Base-by-base conservation (phyloP, 331 rosid species). In the Dryas integrifolia region DNA sequence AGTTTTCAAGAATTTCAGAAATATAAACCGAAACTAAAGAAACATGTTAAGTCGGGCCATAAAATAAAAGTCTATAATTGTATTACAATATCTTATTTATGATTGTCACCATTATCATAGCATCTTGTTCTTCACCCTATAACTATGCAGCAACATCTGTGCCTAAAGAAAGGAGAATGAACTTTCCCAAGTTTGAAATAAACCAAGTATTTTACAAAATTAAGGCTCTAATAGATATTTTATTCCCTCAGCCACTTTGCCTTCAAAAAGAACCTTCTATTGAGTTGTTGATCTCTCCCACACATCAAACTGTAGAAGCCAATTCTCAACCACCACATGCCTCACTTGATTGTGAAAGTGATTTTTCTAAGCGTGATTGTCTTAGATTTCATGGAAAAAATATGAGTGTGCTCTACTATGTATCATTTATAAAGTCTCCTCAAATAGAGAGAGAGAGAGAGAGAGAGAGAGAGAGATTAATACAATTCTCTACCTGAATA, bases 401-500 rank as follows among this genome's bases (percentile, higher is more conserved):
- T 21, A 21, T 21, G 24, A 30, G 35, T 30, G 35, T 30, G 35
- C 35, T 30, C 2, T 30, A 30, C 35, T 30, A 30, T 30, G 35
- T 30, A 30, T 30, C 35, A 30, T 30, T 30, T 30, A 0, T 30
- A 30, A 30, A 30, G 35, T 8, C 8, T 15, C 67, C 47, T 39
- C 35, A n/a, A n/a, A 40, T 14, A 9, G 49, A 40, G 3, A 39
- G 15, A 41, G n/a, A 15, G 24, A 51, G 57, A 4, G 49, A 4
- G 49, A 2, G 48, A 14, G 67, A 40, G 49, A 26, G 14, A 9
- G 16, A 30, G 18, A 24, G 12, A 44, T 30, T 9, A 43, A 24
- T 11, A n/a, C 30, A 16, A 18, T 11, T 67, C 39, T 70, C 46
- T 84, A 92, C 99, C 98, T 95, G 93, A 65, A 95, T 88, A 62